Evolutionary conservation across 2,329 filamentous ascomycete species (phyloP).

Genomic region (Xylariaceae sp.): DNA sequence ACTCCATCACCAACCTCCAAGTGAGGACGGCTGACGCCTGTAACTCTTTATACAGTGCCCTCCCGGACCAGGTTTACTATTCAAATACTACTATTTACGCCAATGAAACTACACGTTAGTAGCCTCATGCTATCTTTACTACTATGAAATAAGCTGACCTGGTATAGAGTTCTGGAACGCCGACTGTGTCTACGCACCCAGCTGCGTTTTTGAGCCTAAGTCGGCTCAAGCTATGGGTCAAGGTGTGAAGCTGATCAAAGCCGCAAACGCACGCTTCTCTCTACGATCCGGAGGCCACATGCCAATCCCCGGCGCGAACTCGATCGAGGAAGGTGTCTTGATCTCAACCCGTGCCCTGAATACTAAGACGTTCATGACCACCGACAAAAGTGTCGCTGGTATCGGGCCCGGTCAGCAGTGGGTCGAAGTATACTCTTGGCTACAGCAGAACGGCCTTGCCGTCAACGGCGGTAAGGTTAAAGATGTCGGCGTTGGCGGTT

Average conservation of each 20-base stretch:
- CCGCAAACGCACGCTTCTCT: conserved; percentile 28
- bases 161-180: conserved; percentile 18
- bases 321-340: conserved; percentile 31
- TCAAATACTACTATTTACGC: too few species aligned
- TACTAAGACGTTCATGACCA: conserved; percentile 18
- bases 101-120: too few species aligned
- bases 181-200: conserved; percentile 6
- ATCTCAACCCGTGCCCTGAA: conserved; percentile 12
- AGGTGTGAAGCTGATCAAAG: conserved; percentile 7
- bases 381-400: conserved; percentile 22
- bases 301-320: conserved; percentile 35
- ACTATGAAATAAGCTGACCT: too few species aligned
- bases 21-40: too few species aligned
- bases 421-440: conserved; percentile 17
- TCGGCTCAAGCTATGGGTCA: conserved; percentile 1
- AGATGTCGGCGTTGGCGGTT: conserved; percentile 21
- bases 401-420: conserved; percentile 27
- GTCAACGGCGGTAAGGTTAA: conserved; percentile 20
- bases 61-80: too few species aligned
- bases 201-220: conserved; percentile 11
- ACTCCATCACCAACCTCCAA: too few species aligned
- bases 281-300: conserved; percentile 41
- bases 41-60: too few species aligned
- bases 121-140: too few species aligned
- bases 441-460: conserved; percentile 12